Percentiles rank a stretch among this genome's conserved stretches.
These are phyloP conservation scores for Croton laevigatus DNA, from an alignment of 441 rosid species.

Conservation along the genomic window DNA sequence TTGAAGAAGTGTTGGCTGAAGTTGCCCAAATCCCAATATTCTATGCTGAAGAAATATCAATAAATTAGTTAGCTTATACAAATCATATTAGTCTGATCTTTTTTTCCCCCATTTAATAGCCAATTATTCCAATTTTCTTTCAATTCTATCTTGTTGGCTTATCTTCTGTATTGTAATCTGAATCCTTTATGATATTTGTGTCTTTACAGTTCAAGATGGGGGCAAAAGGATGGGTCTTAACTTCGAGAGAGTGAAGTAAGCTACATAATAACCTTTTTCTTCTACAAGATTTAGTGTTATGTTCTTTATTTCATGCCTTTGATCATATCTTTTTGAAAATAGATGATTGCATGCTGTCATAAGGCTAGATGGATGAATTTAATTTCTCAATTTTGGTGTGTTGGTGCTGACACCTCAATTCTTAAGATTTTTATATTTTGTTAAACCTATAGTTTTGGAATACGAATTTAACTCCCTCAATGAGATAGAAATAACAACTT, in stretches of 20 bases:
- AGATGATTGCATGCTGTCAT: no score
- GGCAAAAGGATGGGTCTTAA: conserved; percentile 85
- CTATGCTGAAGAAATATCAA: no score
- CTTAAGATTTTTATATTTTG: not conserved
- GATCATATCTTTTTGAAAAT: not conserved
- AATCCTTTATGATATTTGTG: not conserved
- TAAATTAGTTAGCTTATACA: no score
- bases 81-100: no score
- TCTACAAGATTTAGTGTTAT: not conserved
- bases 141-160: not conserved
- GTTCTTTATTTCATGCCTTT: not conserved
- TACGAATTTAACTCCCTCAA: no score
- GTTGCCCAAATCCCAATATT: no score
- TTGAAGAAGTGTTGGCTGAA: not conserved
- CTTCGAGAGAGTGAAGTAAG: conserved; percentile 75
- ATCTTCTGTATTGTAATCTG: not conserved
- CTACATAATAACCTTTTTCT: not conserved
- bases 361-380: not conserved
- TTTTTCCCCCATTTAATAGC: no score
- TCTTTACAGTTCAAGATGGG: conserved; percentile 62
- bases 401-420: not conserved
- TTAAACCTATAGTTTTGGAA: no score
- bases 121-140: no score
- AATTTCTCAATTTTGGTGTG: not conserved
- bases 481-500: no score